These are phyloP conservation scores for Diaporthe batatas DNA, from an alignment of 2,329 filamentous ascomycete genomes.

Conservation along the genomic window DNA sequence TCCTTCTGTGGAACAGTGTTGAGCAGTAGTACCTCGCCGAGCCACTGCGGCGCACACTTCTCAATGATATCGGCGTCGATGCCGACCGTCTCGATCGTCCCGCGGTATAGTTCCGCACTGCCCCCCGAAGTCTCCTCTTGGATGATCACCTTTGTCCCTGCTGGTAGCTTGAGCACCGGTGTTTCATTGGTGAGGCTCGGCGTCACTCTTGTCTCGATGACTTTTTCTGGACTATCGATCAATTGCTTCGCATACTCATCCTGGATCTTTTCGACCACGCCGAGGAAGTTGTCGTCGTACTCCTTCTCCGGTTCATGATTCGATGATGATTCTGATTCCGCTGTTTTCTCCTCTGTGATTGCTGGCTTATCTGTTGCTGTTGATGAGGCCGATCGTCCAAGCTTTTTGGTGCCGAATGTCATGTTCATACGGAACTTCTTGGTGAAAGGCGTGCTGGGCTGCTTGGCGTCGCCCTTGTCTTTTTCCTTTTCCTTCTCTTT, in stretches of 20 bases:
- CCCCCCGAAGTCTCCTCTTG: slow-evolving; percentile 78
- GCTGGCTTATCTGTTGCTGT: slow-evolving; percentile 79
- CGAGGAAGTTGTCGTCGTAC: slow-evolving; percentile 81
- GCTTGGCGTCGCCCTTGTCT: slow-evolving; percentile 66
- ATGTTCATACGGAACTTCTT: slow-evolving; percentile 86
- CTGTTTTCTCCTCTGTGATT: slow-evolving; percentile 81
- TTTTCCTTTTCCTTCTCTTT: slow-evolving; percentile 62
- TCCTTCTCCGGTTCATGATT: slow-evolving; percentile 73
- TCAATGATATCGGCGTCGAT: slow-evolving; percentile 86
- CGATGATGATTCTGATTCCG: slow-evolving; percentile 73
- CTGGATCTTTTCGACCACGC: slow-evolving; percentile 79
- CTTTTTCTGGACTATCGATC: slow-evolving; percentile 65
- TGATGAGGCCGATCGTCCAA: slow-evolving; percentile 76
- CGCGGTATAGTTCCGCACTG: slow-evolving; percentile 89
- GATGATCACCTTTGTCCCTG: slow-evolving; percentile 75
- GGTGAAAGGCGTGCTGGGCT: slow-evolving; percentile 75
- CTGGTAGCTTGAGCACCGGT: slow-evolving; percentile 79
- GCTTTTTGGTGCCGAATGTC: slow-evolving; percentile 87
- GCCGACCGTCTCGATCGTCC: slow-evolving; percentile 83
- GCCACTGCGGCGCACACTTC: slow-evolving; percentile 89
- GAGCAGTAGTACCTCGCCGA: slow-evolving; percentile 87
- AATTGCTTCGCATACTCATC: slow-evolving; percentile 80
- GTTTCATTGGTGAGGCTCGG: slow-evolving; percentile 81
- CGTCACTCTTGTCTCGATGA: slow-evolving; percentile 73
- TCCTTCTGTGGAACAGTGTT: slow-evolving; percentile 89